Evolutionary conservation across 1,284 basidiomycete species (phyloP).

Genomic region (Marasmius fiardii): DNA sequence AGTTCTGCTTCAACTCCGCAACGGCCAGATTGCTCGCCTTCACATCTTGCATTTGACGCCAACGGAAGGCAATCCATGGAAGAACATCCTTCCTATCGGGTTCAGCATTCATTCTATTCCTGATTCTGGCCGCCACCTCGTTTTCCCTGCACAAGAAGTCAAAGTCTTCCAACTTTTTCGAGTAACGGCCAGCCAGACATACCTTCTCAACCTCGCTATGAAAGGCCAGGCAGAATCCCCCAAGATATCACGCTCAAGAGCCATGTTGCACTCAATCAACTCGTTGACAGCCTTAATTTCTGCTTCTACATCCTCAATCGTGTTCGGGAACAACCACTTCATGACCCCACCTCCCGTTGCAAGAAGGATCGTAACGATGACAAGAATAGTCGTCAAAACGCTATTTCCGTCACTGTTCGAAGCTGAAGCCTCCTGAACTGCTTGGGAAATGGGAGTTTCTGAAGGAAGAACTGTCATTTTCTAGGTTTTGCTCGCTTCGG

Average conservation of each 20-base stretch:
- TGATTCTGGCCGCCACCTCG: background rate
- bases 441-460: background rate
- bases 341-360: background rate
- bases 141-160: too few relatives aligned
- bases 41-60: background rate
- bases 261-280: background rate
- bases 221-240: background rate
- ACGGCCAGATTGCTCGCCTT: background rate
- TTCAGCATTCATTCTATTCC: background rate
- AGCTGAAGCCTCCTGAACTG: background rate
- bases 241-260: background rate
- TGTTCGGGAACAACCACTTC: background rate
- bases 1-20: background rate
- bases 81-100: background rate
- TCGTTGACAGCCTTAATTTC: background rate
- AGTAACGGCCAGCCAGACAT: background rate
- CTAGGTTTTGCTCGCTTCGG: too few relatives aligned
- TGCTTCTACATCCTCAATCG: background rate
- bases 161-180: too few relatives aligned
- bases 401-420: background rate
- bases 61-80: background rate
- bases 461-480: background rate
- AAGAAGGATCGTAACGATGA: background rate
- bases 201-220: background rate
- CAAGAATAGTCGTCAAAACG: background rate